Percentiles rank a stretch among this genome's conserved stretches.
Evolutionary conservation across 1,139 yeast genomes (phyloP).

Genomic region (Saccharomyces hybrid): DNA sequence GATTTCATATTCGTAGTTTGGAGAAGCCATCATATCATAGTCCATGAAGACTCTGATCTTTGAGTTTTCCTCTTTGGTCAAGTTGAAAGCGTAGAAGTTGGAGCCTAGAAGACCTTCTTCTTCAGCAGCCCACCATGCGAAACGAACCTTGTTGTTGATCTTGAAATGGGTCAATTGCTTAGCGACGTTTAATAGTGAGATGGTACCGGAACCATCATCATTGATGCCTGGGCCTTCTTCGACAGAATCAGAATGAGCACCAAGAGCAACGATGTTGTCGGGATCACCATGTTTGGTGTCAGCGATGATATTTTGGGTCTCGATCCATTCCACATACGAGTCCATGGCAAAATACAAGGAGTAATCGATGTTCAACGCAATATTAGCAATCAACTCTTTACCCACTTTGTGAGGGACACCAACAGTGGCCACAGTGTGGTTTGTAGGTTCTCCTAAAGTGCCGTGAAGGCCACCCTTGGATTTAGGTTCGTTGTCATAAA

Average conservation of each 20-base stretch:
- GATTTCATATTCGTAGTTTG: conserved; percentile 83
- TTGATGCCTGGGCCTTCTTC: conserved; percentile 90
- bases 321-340: conserved; percentile 55
- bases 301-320: conserved; percentile 74
- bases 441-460: conserved; percentile 68
- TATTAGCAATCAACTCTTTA: conserved; percentile 37
- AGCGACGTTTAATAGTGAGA: conserved; percentile 80
- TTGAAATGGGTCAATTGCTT: conserved; percentile 65
- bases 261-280: conserved; percentile 78
- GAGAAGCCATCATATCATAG: conserved; percentile 98
- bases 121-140: conserved; percentile 98
- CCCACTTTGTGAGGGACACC: conserved; percentile 58
- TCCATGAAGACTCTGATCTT: conserved; percentile 88
- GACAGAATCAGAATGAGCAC: conserved; percentile 92
- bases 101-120: conserved; percentile 93
- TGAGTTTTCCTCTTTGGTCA: conserved; percentile 62
- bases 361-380: conserved; percentile 28
- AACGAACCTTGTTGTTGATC: conserved; percentile 80
- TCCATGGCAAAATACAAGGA: conserved; percentile 42
- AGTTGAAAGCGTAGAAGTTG: conserved; percentile 58
- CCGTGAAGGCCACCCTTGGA: conserved; percentile 45
- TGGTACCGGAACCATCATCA: conserved; percentile 90
- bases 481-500: conserved; percentile 63
- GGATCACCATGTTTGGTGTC: conserved; percentile 79
- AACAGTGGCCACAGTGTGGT: conserved; percentile 63